Conservation (phyloP, 768 basidiomycete species). For the Hypholoma sublateritium region DNA sequence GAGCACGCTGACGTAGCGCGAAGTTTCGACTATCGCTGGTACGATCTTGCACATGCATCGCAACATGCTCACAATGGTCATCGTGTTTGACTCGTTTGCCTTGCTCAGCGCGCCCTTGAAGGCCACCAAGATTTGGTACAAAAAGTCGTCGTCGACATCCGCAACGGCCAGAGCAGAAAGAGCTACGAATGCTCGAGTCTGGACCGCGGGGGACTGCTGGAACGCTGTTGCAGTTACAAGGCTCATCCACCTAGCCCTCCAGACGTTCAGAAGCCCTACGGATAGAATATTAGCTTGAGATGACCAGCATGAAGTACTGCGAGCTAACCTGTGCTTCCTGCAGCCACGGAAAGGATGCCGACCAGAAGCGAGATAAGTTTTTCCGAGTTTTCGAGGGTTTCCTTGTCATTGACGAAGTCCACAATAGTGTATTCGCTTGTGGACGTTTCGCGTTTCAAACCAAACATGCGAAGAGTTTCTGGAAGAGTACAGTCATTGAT, state of each 20-base stretch:
- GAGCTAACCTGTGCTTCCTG: constrained; percentile 66
- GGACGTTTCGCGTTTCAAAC: constrained; percentile 59
- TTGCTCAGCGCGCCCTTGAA: constrained; percentile 70
- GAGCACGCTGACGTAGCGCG: constrained; percentile 69
- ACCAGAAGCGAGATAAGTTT: constrained; percentile 61
- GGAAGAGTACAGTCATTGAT: constrained; percentile 60
- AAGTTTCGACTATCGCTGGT: constrained; percentile 64
- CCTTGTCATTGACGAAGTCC: constrained; percentile 55
- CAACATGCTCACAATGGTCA: constrained; percentile 83
- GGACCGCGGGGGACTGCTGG: constrained; percentile 85
- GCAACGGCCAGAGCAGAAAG: constrained; percentile 80
- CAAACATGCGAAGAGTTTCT: constrained; percentile 68
- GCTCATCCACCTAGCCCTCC: constrained; percentile 94
- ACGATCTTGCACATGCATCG: constrained; percentile 80
- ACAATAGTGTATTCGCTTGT: constrained; percentile 68
- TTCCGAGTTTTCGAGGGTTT: constrained; percentile 66
- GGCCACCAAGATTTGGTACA: constrained; percentile 92
- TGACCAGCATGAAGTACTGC: background rate
- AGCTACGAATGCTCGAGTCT: constrained; percentile 82
- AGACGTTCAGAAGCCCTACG: constrained; percentile 76
- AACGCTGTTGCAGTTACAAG: constrained; percentile 86
- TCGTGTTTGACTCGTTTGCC: constrained; percentile 67
- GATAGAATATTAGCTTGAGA: background rate
- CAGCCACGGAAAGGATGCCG: constrained; percentile 59
- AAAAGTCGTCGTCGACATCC: constrained; percentile 89